Conservation (phyloP, 148 eudicot species). For the Pharnaceum exiguum region DNA sequence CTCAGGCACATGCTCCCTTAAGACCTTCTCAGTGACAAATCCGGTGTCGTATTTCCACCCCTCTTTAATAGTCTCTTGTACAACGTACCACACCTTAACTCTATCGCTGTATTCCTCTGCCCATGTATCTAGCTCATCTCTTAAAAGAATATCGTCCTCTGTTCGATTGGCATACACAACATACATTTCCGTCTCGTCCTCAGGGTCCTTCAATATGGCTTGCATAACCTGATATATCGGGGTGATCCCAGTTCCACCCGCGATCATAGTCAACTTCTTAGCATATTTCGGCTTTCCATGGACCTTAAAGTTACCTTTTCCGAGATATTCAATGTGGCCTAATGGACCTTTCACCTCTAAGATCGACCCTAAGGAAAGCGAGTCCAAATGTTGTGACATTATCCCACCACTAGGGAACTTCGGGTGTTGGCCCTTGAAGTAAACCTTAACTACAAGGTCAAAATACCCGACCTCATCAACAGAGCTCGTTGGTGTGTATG, state of each 20-base stretch:
- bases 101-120: conserved; percentile 44
- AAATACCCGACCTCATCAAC: conserved; percentile 64
- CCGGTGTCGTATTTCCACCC: conserved; percentile 77
- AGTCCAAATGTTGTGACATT: conserved; percentile 75
- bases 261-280: conserved; percentile 70
- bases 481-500: conserved; percentile 76
- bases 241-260: conserved; percentile 93
- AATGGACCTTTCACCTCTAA: conserved; percentile 85
- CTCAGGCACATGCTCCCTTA: conserved; percentile 67
- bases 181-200: conserved; percentile 77
- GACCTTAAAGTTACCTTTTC: conserved; percentile 60
- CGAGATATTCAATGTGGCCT: conserved; percentile 83
- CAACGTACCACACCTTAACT: conserved; percentile 90
- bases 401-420: conserved; percentile 78
- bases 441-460: conserved; percentile 74
- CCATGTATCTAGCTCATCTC: conserved; percentile 80
- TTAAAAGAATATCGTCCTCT: conserved; percentile 69
- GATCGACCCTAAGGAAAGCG: conserved; percentile 40
- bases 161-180: conserved; percentile 85
- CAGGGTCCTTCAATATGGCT: conserved; percentile 65
- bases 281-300: conserved; percentile 71
- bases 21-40: conserved; percentile 40
- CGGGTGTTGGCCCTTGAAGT: conserved; percentile 54
- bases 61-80: conserved; percentile 38
- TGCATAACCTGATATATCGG: conserved; percentile 92